phyloP scores from a whole-genome alignment of 805 yeast genomes.

The Yamadazyma ubonensis region DNA sequence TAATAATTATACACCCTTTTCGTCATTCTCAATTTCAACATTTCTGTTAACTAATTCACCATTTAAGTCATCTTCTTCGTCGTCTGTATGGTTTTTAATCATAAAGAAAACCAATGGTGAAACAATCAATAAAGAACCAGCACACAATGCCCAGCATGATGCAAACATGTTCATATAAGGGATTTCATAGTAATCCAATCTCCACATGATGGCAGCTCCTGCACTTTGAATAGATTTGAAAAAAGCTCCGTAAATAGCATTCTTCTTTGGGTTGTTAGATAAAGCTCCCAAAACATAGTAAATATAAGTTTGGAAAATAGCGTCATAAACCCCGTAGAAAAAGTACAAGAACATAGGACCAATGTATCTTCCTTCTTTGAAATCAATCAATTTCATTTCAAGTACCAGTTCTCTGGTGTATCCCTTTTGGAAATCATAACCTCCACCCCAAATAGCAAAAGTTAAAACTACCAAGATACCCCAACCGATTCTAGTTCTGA shows the following conservation, averaged over 20 bases:
- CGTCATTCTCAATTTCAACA: slow-evolving; percentile 28
- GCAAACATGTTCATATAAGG: slow-evolving; percentile 43
- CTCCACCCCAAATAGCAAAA: slow-evolving; percentile 60
- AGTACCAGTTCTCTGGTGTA: slow-evolving; percentile 33
- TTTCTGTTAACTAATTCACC: slow-evolving; percentile 10
- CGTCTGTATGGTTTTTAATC: slow-evolving; percentile 44
- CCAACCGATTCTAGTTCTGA: slow-evolving; percentile 48
- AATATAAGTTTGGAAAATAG: slow-evolving; percentile 56
- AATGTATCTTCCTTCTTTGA: slow-evolving; percentile 45
- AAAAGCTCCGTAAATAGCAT: slow-evolving; percentile 57
- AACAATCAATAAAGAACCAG: slow-evolving; percentile 49
- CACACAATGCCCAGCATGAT: slow-evolving; percentile 51
- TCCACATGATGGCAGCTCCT: slow-evolving; percentile 62
- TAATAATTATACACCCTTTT: too few species aligned
- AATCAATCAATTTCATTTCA: slow-evolving; percentile 39
- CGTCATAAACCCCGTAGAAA: slow-evolving; percentile 60
- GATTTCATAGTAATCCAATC: slow-evolving; percentile 45
- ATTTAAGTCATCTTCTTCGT: slow-evolving; percentile 29
- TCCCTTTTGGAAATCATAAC: slow-evolving; percentile 45
- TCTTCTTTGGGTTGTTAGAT: slow-evolving; percentile 55
- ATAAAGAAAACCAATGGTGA: slow-evolving; percentile 45
- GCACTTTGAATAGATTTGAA: slow-evolving; percentile 66
- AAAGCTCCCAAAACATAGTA: slow-evolving; percentile 62
- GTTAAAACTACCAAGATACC: slow-evolving; percentile 37
- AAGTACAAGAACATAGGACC: slow-evolving; percentile 64